These are phyloP conservation scores for Linnemannia exigua DNA, from an alignment of 192 early-diverging fungal genomes.

Conservation along the genomic window DNA sequence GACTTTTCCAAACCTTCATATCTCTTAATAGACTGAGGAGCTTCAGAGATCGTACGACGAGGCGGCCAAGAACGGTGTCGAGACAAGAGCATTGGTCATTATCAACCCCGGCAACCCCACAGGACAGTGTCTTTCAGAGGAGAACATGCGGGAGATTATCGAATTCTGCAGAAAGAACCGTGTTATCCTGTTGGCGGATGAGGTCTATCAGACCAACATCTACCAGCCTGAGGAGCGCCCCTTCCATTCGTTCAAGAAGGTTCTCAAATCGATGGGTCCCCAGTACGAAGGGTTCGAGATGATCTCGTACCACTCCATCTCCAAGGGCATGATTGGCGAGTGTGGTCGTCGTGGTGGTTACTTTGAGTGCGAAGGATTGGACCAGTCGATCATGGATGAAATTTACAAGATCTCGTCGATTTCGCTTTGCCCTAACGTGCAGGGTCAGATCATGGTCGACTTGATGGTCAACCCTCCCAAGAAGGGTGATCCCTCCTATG, in stretches of 20 bases:
- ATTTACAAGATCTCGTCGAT: conserved; percentile 96
- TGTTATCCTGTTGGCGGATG: conserved; percentile 93
- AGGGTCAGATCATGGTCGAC: conserved; percentile 95
- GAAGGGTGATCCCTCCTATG: conserved; percentile 83
- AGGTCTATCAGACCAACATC: conserved; percentile 98
- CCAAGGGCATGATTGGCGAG: conserved; percentile 99
- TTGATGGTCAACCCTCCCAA: conserved; percentile 94
- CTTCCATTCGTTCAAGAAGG: conserved; percentile 98
- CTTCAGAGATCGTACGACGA: conserved; percentile 74
- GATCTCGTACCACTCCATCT: conserved; percentile 96
- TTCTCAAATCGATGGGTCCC: conserved; percentile 82
- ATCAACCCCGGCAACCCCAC: conserved; percentile 99
- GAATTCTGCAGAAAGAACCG: conserved; percentile 85
- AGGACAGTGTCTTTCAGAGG: conserved; percentile 86
- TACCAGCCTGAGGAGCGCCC: conserved; percentile 84
- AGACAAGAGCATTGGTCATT: conserved; percentile 94
- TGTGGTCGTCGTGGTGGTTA: conserved; percentile 98
- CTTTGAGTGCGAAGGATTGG: conserved; percentile 93
- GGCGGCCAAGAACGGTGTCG: conserved; percentile 77
- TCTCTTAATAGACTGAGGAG: conserved; percentile 63
- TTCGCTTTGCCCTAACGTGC: conserved; percentile 92
- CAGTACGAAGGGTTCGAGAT: conserved; percentile 82
- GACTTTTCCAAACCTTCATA: background rate
- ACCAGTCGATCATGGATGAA: conserved; percentile 80
- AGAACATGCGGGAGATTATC: conserved; percentile 93